These are phyloP conservation scores for Stenogyne calaminthoides DNA, from an alignment of 305 asterid genomes.

Conservation along the genomic window DNA sequence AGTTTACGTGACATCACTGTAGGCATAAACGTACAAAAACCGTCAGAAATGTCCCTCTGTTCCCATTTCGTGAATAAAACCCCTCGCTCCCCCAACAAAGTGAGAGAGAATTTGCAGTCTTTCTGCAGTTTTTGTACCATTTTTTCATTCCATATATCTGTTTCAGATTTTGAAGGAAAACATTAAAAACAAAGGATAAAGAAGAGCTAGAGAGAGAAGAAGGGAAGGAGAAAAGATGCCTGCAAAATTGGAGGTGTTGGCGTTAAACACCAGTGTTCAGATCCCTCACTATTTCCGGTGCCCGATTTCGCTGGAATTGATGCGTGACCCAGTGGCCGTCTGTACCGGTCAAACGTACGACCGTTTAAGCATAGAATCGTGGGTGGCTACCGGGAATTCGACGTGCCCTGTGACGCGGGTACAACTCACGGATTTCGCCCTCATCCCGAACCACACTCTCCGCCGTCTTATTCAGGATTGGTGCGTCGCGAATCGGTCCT, in stretches of 20 bases:
- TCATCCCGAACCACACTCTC: conserved; percentile 94
- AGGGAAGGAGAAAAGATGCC: conserved; percentile 48
- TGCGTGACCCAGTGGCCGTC: conserved; percentile 92
- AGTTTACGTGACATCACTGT: conserved; percentile 32
- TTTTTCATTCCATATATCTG: not conserved
- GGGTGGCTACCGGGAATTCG: conserved; percentile 93
- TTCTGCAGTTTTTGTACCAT: conserved; percentile 20
- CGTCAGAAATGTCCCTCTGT: conserved; percentile 65
- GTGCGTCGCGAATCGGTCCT: conserved; percentile 86
- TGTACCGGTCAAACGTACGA: conserved; percentile 96
- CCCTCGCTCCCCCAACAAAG: conserved; percentile 43
- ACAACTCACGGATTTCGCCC: conserved; percentile 71
- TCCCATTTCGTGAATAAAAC: conserved; percentile 47
- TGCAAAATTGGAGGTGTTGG: conserved; percentile 65
- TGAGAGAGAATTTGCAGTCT: conserved; percentile 43
- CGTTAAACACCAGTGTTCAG: conserved; percentile 71
- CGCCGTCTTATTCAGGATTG: conserved; percentile 93
- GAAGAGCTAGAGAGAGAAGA: not conserved
- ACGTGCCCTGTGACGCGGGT: conserved; percentile 86
- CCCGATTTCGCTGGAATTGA: conserved; percentile 86
- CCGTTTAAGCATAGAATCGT: conserved; percentile 84
- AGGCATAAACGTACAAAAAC: conserved; percentile 39
- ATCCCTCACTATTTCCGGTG: conserved; percentile 93
- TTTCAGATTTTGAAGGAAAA: not conserved
- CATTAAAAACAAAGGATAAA: not conserved